These are phyloP conservation scores for Sungouiella blattae DNA, from an alignment of 805 yeast genomes.

Conservation along the genomic window DNA sequence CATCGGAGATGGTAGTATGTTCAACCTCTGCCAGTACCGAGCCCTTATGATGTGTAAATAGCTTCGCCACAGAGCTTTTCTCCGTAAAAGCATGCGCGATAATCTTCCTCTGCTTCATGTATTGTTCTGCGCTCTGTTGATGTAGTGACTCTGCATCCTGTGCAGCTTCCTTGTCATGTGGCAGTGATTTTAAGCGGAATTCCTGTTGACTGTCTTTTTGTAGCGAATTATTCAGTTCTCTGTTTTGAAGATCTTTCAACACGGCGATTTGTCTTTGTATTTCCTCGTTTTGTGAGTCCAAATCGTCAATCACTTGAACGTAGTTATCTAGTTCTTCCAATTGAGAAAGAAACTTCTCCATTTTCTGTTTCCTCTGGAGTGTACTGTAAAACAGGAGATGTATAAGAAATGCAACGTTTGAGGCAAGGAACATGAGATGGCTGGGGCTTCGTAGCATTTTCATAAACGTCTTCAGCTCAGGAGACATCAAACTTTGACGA, in stretches of 20 bases:
- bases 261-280: conserved; percentile 7
- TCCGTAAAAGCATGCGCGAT: conserved; percentile 9
- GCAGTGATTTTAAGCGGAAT: no score
- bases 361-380: conserved; percentile 4
- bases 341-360: conserved; percentile 7
- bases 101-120: conserved; percentile 10
- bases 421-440: conserved; percentile 14
- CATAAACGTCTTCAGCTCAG: conserved; percentile 11
- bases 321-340: conserved; percentile 13
- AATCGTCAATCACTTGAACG: conserved; percentile 12
- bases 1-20: not conserved
- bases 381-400: conserved; percentile 13
- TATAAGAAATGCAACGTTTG: conserved; percentile 14
- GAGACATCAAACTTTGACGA: conserved; percentile 5
- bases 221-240: not conserved
- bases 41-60: conserved; percentile 6
- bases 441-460: conserved; percentile 14
- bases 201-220: no score
- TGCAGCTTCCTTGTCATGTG: not conserved
- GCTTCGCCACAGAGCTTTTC: conserved; percentile 7
- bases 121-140: conserved; percentile 9
- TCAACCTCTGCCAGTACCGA: no score
- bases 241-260: conserved; percentile 4
- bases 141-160: not conserved
- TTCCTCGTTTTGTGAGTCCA: conserved; percentile 10